Evolutionary conservation across 176 grass and related monocot species (phyloP), one percentile per base, ranked within the genome.

Genomic region (Ananas comosus): DNA sequence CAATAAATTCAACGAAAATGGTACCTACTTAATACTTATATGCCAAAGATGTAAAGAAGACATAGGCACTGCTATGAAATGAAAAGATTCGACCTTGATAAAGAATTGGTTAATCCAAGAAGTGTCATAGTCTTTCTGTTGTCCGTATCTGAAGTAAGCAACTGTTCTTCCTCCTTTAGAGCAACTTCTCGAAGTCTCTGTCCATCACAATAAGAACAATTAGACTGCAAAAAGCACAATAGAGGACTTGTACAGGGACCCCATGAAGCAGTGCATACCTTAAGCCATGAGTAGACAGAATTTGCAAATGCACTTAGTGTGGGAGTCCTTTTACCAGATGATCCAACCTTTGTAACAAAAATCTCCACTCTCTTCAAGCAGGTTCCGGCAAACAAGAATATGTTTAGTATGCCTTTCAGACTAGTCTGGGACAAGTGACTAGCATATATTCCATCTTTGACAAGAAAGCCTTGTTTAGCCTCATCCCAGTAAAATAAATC

Each of bases 351-450:
- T 21, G 61, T 9, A 33, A 96, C 72, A 72, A 92, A 85, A 65
- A 96, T n/a, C 66, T 96, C 86, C 52, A 92, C 89, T 16, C 73
- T 74, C 82, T 96, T 96, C 77, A 96, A 85, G 74, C 83, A 85
- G 17, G 93, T 87, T 9, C 83, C 75, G 3, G 81, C 86, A 11
- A 92, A 82, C 17, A 96, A 88, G 72, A 96, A 87, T 0, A 70
- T 79, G 18, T 58, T 85, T 8, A 96, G 61, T 71, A 90, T 21
- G 16, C 73, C 72, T n/a, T 69, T 63, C 22, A 90, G 77, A 74
- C 86, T 84, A 2, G 79, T 83, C 58, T 83, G 71, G 3, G 93
- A 96, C 24, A 96, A 70, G 59, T 92, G 83, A 19, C 53, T 61
- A 49, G 78, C 70, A 68, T 92, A 81, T 7, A 87, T 57, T 50